A percentile compares a stretch with the other conserved stretches of the same genome.
Conservation (phyloP, 1,139 yeast species). For the Insectozyma bohioensis region DNA sequence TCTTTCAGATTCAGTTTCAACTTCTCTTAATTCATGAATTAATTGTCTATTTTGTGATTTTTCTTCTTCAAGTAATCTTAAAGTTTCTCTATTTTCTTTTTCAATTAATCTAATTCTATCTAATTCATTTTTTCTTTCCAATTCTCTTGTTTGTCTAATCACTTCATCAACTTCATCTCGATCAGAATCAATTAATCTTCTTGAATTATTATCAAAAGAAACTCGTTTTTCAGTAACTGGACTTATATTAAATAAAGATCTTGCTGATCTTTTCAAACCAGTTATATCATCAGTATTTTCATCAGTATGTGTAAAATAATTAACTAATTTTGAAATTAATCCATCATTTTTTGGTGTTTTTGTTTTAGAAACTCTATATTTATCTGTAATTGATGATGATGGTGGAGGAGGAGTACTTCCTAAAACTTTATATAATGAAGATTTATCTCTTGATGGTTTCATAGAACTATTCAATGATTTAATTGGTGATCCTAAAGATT, state of each 20-base stretch:
- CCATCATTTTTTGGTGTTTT: slow-evolving; percentile 11
- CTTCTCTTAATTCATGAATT: slow-evolving; percentile 3
- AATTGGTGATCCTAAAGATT: slow-evolving; percentile 13
- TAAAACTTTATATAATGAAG: slow-evolving; percentile 15
- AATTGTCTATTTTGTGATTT: slow-evolving; percentile 5
- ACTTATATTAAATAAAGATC: slow-evolving; percentile 13
- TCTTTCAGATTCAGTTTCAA: slow-evolving; percentile 1
- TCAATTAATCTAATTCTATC: slow-evolving; percentile 6
- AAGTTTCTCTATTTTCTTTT: slow-evolving; percentile 3
- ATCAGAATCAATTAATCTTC: slow-evolving; percentile 6
- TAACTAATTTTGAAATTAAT: slow-evolving; percentile 16
- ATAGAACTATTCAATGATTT: slow-evolving; percentile 12
- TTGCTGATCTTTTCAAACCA: slow-evolving; percentile 16
- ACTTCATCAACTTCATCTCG: slow-evolving; percentile 15
- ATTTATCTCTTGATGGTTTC: slow-evolving; percentile 13
- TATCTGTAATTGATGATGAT: not conserved
- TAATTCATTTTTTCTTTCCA: slow-evolving; percentile 3
- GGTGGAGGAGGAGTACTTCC: slow-evolving; percentile 6
- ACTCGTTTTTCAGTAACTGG: slow-evolving; percentile 13
- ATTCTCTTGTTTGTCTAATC: slow-evolving; percentile 9
- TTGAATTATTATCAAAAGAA: slow-evolving; percentile 10
- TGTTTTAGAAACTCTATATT: slow-evolving; percentile 12
- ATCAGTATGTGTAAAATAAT: slow-evolving; percentile 13
- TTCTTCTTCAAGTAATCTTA: slow-evolving; percentile 4
- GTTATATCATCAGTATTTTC: slow-evolving; percentile 13